Percentiles rank a stretch among this genome's conserved stretches.
Conservation (phyloP, 2,329 filamentous ascomycete species). For the Pseudogymnoascus sp. region DNA sequence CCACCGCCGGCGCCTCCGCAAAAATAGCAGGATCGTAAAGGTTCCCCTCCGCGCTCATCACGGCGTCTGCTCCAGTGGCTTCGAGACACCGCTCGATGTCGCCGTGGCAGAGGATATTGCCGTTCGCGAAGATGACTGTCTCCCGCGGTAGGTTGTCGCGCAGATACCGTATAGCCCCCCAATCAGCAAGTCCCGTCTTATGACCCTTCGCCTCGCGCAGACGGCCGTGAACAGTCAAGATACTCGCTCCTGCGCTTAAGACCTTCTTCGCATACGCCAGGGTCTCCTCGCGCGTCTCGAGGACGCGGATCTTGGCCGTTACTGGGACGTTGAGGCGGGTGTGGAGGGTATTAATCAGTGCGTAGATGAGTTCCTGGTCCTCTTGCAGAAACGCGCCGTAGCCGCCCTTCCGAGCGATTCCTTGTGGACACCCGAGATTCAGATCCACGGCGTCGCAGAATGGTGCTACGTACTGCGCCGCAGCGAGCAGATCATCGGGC, state of each 20-base stretch:
- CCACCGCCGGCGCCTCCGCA: constrained; percentile 53
- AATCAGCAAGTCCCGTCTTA: constrained; percentile 87
- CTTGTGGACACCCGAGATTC: constrained; percentile 92
- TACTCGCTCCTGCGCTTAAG: constrained; percentile 78
- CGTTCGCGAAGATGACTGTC: constrained; percentile 93
- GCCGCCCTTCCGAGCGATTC: constrained; percentile 81
- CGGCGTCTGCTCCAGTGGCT: constrained; percentile 78
- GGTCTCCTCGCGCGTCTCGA: constrained; percentile 80
- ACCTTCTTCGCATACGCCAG: constrained; percentile 85
- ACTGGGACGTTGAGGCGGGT: constrained; percentile 71
- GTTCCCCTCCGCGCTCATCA: constrained; percentile 96
- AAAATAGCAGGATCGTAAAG: constrained; percentile 89
- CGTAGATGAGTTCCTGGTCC: constrained; percentile 73
- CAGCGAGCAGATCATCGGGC: constrained; percentile 67
- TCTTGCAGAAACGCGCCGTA: constrained; percentile 96
- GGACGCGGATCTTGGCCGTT: constrained; percentile 87
- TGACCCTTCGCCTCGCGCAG: constrained; percentile 91
- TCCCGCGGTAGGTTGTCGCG: constrained; percentile 75
- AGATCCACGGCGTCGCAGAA: constrained; percentile 94
- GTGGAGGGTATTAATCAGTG: constrained; percentile 78
- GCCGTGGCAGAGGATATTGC: constrained; percentile 74
- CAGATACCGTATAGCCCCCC: constrained; percentile 74
- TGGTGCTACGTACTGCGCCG: constrained; percentile 69
- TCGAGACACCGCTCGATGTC: constrained; percentile 73
- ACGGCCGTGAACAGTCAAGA: constrained; percentile 86